Percentiles rank a stretch among this genome's conserved stretches.
These are phyloP conservation scores for Sarocladium brachiariae DNA, from an alignment of 2,329 filamentous ascomycete genomes.

Conservation along the genomic window DNA sequence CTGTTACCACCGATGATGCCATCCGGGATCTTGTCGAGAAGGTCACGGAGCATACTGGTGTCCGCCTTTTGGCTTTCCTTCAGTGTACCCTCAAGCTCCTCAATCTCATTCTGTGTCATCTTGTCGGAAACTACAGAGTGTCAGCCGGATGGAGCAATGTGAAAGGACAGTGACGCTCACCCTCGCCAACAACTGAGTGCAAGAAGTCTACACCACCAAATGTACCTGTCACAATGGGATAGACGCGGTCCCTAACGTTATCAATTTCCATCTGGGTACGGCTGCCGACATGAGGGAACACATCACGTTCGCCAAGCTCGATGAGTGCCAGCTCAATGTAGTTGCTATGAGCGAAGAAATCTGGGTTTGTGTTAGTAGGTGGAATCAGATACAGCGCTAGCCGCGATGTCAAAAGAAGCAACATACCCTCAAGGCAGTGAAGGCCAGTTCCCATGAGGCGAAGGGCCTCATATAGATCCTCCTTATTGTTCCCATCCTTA, in stretches of 20 bases:
- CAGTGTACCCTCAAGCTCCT: conserved; percentile 81
- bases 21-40: conserved; percentile 75
- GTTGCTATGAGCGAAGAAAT: conserved; percentile 91
- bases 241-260: conserved; percentile 61
- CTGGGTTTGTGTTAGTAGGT: conserved; percentile 30
- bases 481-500: conserved; percentile 44
- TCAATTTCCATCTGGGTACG: conserved; percentile 63
- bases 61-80: conserved; percentile 56
- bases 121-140: conserved; percentile 67
- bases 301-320: conserved; percentile 70
- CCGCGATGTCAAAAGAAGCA: background rate
- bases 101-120: conserved; percentile 81
- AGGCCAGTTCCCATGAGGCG: conserved; percentile 80
- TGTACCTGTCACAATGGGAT: conserved; percentile 80
- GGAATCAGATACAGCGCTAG: background rate
- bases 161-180: conserved; percentile 24
- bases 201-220: conserved; percentile 94
- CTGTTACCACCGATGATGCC: conserved; percentile 67
- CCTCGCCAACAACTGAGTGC: conserved; percentile 71
- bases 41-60: conserved; percentile 67
- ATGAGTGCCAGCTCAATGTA: conserved; percentile 84
- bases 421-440: conserved; percentile 74
- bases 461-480: conserved; percentile 81
- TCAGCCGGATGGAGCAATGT: conserved; percentile 13
- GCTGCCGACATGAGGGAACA: conserved; percentile 84